phyloP scores from a whole-genome alignment of 495 filamentous ascomycete genomes.

The Hyaloscypha bicolor region DNA sequence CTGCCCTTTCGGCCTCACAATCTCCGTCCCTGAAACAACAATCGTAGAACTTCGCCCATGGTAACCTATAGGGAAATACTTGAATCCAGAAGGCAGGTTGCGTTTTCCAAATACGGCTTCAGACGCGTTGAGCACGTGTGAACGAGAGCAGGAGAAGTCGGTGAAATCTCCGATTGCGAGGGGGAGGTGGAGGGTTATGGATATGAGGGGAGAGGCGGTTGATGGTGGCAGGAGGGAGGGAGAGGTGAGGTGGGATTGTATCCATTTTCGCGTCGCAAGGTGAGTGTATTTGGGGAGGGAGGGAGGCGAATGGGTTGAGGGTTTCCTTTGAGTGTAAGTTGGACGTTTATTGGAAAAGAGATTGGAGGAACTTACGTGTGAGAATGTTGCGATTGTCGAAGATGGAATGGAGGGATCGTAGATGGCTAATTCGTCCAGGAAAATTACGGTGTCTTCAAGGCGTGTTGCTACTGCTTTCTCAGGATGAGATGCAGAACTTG shows the following conservation, averaged over 20 bases:
- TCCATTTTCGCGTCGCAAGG: conserved; percentile 67
- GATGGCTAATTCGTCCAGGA: conserved; percentile 62
- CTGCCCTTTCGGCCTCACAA: conserved; percentile 78
- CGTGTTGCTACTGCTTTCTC: conserved; percentile 65
- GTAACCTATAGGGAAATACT: conserved; percentile 85
- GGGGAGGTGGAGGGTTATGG: conserved; percentile 73
- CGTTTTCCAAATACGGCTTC: conserved; percentile 22
- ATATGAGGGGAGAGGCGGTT: conserved; percentile 48
- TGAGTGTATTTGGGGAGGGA: conserved; percentile 75
- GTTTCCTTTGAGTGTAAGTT: conserved; percentile 36
- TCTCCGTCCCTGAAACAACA: conserved; percentile 69
- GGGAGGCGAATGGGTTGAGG: conserved; percentile 77
- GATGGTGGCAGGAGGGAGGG: conserved; percentile 48
- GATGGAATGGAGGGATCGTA: background rate
- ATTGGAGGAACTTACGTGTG: background rate
- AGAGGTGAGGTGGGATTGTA: conserved; percentile 59
- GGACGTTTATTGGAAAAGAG: background rate
- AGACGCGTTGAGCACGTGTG: conserved; percentile 75
- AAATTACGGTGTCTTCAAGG: conserved; percentile 70
- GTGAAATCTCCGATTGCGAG: conserved; percentile 90
- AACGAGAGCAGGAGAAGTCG: conserved; percentile 86
- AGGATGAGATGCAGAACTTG: conserved; percentile 51
- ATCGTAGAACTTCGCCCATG: conserved; percentile 78
- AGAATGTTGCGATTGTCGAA: background rate
- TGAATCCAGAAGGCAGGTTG: conserved; percentile 67